Evolutionary conservation across 345 rosid genomes (phyloP).

Genomic region (Melastoma malabathricum): DNA sequence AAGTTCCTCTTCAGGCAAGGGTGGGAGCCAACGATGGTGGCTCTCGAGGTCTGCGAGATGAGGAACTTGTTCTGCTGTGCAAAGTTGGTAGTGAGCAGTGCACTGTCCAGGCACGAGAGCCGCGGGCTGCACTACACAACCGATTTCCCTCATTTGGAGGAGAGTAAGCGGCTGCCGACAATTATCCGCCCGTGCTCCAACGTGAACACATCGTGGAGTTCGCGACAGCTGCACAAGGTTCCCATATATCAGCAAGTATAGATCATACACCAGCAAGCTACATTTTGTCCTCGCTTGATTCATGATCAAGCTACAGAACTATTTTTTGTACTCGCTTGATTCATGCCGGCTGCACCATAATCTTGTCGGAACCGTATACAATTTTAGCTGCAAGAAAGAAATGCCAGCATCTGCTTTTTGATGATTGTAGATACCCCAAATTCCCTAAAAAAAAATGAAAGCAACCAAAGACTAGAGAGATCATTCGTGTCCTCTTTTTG

Average conservation of each 20-base stretch:
- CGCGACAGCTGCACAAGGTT: conserved; percentile 51
- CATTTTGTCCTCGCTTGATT: neutral
- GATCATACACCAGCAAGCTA: neutral
- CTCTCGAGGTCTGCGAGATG: conserved; percentile 85
- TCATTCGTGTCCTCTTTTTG: too few species aligned
- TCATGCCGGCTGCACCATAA: too few species aligned
- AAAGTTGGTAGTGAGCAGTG: conserved; percentile 87
- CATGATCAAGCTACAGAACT: neutral
- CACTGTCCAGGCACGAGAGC: conserved; percentile 82
- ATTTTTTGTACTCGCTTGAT: neutral
- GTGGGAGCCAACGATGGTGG: conserved; percentile 79
- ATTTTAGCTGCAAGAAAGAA: too few species aligned
- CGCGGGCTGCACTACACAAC: conserved; percentile 86
- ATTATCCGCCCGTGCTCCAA: conserved; percentile 59
- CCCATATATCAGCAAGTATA: conserved; percentile 12
- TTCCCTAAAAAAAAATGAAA: too few species aligned
- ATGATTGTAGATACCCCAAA: too few species aligned
- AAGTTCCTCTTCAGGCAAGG: conserved; percentile 61
- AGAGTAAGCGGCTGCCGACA: conserved; percentile 81
- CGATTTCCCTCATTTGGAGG: conserved; percentile 78
- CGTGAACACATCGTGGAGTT: conserved; percentile 65
- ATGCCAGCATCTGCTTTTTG: too few species aligned
- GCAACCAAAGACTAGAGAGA: too few species aligned
- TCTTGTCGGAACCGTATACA: too few species aligned
- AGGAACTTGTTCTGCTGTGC: conserved; percentile 90